A percentile compares a stretch with the other conserved stretches of the same genome.
These are phyloP conservation scores for Picea sitchensis DNA, from an alignment of 75 land plant genomes.

Conservation along the genomic window DNA sequence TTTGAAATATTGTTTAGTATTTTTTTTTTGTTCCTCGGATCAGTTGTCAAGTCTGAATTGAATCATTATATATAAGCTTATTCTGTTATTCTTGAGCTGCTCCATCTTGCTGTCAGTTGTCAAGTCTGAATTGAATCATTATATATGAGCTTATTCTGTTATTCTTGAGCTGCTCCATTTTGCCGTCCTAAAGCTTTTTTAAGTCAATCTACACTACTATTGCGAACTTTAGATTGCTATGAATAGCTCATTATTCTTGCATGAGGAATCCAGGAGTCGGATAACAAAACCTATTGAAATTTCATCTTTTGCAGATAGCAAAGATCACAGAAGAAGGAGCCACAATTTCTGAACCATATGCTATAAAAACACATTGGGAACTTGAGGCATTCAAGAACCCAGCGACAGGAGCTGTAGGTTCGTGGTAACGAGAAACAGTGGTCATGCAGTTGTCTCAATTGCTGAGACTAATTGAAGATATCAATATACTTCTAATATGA, in stretches of 20 bases:
- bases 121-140: no score
- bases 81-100: no score
- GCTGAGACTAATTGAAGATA: neutral
- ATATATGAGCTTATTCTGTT: no score
- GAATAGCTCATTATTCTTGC: neutral
- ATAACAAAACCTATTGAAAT: neutral
- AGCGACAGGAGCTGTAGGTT: constrained; percentile 64
- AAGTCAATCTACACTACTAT: no score
- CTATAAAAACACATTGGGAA: constrained; percentile 77
- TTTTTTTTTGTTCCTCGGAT: no score
- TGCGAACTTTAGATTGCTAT: neutral
- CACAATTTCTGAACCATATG: constrained; percentile 55
- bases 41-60: no score
- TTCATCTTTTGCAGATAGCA: constrained; percentile 55
- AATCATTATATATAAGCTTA: no score
- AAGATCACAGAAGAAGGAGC: constrained; percentile 78
- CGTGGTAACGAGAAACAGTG: constrained; percentile 57
- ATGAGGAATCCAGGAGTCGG: neutral
- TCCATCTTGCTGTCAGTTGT: no score
- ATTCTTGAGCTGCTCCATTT: no score
- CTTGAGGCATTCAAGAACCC: constrained; percentile 82
- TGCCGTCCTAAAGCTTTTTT: no score
- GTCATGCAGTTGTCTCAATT: neutral
- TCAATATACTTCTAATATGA: no score
- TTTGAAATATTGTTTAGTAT: no score